phyloP scores from a whole-genome alignment of 768 basidiomycete species.

The Podaxis mareebaensis region DNA sequence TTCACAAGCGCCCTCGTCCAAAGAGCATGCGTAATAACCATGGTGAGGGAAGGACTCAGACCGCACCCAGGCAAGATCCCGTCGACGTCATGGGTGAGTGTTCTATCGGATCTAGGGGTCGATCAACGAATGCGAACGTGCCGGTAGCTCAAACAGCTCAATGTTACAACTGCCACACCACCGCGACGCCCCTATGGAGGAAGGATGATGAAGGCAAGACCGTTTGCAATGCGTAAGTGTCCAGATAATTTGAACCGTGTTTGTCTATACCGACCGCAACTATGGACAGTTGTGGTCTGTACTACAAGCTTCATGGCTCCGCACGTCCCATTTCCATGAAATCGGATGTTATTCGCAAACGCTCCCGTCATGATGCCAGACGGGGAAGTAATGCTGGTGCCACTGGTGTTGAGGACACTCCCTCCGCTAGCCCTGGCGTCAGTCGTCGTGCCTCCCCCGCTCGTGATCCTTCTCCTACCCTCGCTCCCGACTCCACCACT shows the following conservation, averaged over 20 bases:
- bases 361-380: slow-evolving; percentile 79
- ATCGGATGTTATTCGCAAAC: slow-evolving; percentile 86
- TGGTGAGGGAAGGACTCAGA: slow-evolving; percentile 68
- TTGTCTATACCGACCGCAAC: slow-evolving; percentile 13
- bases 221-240: slow-evolving; percentile 83
- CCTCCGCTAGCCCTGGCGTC: slow-evolving; percentile 73
- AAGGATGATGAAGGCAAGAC: slow-evolving; percentile 92
- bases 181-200: slow-evolving; percentile 86
- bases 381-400: slow-evolving; percentile 35
- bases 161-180: slow-evolving; percentile 90
- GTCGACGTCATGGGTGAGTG: slow-evolving; percentile 72
- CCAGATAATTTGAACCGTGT: slow-evolving; percentile 10
- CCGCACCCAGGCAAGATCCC: slow-evolving; percentile 64
- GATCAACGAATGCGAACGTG: slow-evolving; percentile 19
- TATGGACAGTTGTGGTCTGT: slow-evolving; percentile 67
- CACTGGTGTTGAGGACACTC: slow-evolving; percentile 59
- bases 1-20: slow-evolving; percentile 88
- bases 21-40: slow-evolving; percentile 84
- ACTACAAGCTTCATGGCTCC: slow-evolving; percentile 85
- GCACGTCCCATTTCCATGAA: slow-evolving; percentile 90
- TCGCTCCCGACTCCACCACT: slow-evolving; percentile 72
- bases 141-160: slow-evolving; percentile 52
- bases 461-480: slow-evolving; percentile 60
- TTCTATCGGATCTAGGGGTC: slow-evolving; percentile 19
- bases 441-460: slow-evolving; percentile 74